These are phyloP conservation scores for Pythium rhizo-oryzae DNA, from an alignment of 352 stramenopile species.

Conservation along the genomic window DNA sequence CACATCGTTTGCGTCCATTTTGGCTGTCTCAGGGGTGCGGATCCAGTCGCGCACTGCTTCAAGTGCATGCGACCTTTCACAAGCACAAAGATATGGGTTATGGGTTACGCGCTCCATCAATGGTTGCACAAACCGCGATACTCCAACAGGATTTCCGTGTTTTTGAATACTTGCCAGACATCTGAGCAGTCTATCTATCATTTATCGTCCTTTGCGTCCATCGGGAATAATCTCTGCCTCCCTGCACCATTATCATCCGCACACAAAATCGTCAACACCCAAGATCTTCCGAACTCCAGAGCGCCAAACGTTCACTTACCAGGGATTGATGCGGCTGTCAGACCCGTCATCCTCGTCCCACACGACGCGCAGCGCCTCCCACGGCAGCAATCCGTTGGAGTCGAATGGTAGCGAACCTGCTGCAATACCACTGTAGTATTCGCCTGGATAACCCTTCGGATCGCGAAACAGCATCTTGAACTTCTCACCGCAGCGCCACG, in stretches of 20 bases:
- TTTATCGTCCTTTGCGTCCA: conserved; percentile 24
- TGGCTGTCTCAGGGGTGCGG: neutral
- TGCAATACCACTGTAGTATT: conserved; percentile 73
- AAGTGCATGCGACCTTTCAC: conserved; percentile 16
- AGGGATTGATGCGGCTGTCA: conserved; percentile 84
- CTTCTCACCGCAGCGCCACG: conserved; percentile 65
- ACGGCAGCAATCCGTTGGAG: conserved; percentile 63
- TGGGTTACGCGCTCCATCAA: neutral
- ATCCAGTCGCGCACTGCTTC: neutral
- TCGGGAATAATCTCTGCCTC: conserved; percentile 27
- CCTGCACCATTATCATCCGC: conserved; percentile 18
- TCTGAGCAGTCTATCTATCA: neutral
- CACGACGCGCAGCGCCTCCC: conserved; percentile 77
- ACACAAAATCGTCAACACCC: neutral
- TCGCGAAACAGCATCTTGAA: conserved; percentile 85
- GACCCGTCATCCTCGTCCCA: conserved; percentile 88
- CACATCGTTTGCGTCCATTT: conserved; percentile 10
- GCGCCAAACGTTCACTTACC: conserved; percentile 41
- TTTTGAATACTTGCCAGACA: neutral
- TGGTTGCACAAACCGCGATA: neutral
- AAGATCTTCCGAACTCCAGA: neutral
- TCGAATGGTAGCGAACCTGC: conserved; percentile 69
- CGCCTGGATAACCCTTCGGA: conserved; percentile 59
- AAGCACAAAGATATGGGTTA: conserved; percentile 23
- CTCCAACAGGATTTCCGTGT: neutral